Percentiles rank a stretch among this genome's conserved stretches.
These are phyloP conservation scores for Fallopia convolvulus DNA, from an alignment of 148 eudicot species.

Conservation along the genomic window DNA sequence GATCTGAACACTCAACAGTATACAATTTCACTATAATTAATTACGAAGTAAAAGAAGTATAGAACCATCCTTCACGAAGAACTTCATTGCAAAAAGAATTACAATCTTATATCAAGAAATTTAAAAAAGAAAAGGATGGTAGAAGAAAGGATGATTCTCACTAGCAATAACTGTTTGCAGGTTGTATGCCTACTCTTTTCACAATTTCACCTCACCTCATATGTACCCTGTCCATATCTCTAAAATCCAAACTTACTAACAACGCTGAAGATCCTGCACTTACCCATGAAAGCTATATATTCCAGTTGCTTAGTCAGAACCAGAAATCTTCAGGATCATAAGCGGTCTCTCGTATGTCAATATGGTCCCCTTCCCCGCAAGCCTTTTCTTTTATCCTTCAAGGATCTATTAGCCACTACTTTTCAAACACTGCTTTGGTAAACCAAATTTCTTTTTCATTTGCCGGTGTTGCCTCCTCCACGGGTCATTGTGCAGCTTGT, in stretches of 20 bases:
- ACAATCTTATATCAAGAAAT: no score
- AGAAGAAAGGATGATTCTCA: not conserved
- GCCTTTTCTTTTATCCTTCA: not conserved
- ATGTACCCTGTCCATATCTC: not conserved
- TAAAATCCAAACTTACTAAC: not conserved
- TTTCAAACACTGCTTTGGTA: conserved; percentile 45
- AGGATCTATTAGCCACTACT: conserved; percentile 14
- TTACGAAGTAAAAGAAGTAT: no score
- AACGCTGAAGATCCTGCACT: not conserved
- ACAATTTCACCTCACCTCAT: not conserved
- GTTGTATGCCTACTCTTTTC: not conserved
- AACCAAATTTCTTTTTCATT: conserved; percentile 34
- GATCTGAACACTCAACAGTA: no score
- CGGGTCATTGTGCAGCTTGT: conserved; percentile 73
- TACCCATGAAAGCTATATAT: not conserved
- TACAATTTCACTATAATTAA: no score
- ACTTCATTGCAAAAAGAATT: no score
- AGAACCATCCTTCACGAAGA: no score
- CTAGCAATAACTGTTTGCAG: not conserved
- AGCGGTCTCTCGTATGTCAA: not conserved
- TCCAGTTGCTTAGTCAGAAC: not conserved
- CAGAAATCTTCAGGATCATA: not conserved
- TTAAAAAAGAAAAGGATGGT: not conserved
- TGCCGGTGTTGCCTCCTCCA: conserved; percentile 46
- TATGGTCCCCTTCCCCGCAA: not conserved